Percentiles rank a stretch among this genome's conserved stretches.
Conservation (phyloP, 2,329 filamentous ascomycete species). For the Fusarium tanahbumbuense region DNA sequence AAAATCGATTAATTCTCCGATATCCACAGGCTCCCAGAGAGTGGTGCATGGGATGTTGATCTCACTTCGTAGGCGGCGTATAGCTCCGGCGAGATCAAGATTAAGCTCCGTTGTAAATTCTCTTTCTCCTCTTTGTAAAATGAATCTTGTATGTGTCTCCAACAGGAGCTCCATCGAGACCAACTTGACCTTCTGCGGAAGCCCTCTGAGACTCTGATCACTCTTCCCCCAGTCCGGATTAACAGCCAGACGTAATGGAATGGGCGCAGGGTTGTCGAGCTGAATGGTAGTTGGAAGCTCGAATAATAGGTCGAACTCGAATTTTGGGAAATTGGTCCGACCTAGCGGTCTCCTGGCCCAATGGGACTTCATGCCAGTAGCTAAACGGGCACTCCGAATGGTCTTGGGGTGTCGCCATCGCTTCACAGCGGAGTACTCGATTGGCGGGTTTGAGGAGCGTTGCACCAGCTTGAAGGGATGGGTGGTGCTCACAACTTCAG, state of each 20-base stretch:
- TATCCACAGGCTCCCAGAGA: background rate
- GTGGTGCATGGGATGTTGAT: conserved; percentile 16
- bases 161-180: conserved; percentile 17
- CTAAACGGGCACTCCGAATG: conserved; percentile 44
- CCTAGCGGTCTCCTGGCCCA: conserved; percentile 50
- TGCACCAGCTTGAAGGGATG: conserved; percentile 42
- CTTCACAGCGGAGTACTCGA: conserved; percentile 29
- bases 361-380: conserved; percentile 50
- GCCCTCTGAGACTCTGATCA: conserved; percentile 22
- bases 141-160: background rate
- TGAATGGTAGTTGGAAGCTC: conserved; percentile 48
- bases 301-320: conserved; percentile 45
- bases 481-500: conserved; percentile 18
- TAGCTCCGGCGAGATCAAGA: background rate
- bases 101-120: background rate
- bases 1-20: conserved; percentile 19
- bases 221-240: conserved; percentile 30
- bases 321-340: conserved; percentile 49
- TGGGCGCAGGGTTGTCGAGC: conserved; percentile 39
- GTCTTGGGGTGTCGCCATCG: background rate
- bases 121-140: background rate
- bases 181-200: conserved; percentile 17
- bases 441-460: conserved; percentile 13
- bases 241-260: conserved; percentile 40
- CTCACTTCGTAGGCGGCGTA: rapidly evolving